Conservation (phyloP, 2,329 filamentous ascomycete species). For the Scytalidium lignicola region DNA sequence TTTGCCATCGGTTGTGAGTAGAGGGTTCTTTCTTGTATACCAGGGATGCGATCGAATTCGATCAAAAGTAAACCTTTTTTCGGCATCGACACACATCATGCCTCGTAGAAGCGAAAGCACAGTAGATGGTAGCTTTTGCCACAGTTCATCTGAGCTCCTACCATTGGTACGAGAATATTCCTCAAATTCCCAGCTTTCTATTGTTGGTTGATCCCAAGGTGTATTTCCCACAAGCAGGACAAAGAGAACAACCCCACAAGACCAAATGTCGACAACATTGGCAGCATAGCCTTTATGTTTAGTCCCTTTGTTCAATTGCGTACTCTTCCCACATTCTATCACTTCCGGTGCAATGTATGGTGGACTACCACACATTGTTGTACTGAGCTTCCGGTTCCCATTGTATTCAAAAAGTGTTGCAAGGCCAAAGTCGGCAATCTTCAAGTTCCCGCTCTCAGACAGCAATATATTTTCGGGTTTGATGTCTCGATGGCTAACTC, state of each 20-base stretch:
- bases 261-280: constrained; percentile 91
- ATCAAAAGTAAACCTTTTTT: constrained; percentile 75
- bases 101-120: constrained; percentile 80
- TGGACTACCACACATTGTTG: constrained; percentile 89
- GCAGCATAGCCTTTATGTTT: constrained; percentile 62
- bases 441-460: constrained; percentile 77
- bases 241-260: constrained; percentile 95
- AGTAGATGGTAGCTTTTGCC: constrained; percentile 69
- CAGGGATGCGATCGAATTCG: constrained; percentile 88
- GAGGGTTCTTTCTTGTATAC: constrained; percentile 80
- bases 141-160: constrained; percentile 79
- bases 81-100: constrained; percentile 81
- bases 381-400: constrained; percentile 73
- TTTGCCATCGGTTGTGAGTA: constrained; percentile 68
- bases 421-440: constrained; percentile 94
- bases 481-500: constrained; percentile 85
- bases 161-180: constrained; percentile 79
- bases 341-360: constrained; percentile 98
- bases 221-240: constrained; percentile 94
- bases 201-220: constrained; percentile 91
- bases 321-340: constrained; percentile 44
- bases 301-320: constrained; percentile 40
- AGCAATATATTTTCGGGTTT: constrained; percentile 96
- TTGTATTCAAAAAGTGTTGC: constrained; percentile 91
- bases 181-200: constrained; percentile 81